Evolutionary conservation across 345 rosid species (phyloP).

Genomic region (Hibiscus trionum): DNA sequence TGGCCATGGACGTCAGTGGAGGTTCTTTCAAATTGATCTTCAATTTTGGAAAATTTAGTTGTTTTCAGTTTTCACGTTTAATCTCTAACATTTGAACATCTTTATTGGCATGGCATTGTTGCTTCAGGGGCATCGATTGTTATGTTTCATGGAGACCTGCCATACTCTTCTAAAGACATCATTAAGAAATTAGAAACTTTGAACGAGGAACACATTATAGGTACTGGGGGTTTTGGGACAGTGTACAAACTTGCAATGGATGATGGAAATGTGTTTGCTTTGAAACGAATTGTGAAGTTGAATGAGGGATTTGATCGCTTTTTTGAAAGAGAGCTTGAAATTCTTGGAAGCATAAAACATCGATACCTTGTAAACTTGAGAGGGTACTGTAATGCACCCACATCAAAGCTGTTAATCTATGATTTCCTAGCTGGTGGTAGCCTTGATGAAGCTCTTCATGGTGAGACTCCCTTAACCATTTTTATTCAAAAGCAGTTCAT

Average conservation of each 20-base stretch:
- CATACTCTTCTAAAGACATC: conserved; percentile 92
- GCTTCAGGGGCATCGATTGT: conserved; percentile 86
- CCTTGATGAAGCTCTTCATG: conserved; percentile 96
- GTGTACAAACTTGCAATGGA: conserved; percentile 96
- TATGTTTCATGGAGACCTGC: conserved; percentile 98
- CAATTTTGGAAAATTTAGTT: conserved; percentile 10
- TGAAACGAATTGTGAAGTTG: conserved; percentile 77
- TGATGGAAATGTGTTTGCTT: conserved; percentile 86
- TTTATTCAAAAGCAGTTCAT: neutral
- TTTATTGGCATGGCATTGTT: conserved; percentile 11
- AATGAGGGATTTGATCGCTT: conserved; percentile 92
- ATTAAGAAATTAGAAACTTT: conserved; percentile 80
- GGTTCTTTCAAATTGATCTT: conserved; percentile 32
- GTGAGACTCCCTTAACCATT: conserved; percentile 29
- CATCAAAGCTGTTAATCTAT: conserved; percentile 79
- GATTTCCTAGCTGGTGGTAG: conserved; percentile 94
- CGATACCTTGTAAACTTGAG: conserved; percentile 90
- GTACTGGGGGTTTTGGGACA: conserved; percentile 92
- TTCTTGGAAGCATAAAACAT: conserved; percentile 97
- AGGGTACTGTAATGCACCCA: conserved; percentile 94
- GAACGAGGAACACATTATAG: conserved; percentile 82
- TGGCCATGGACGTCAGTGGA: conserved; percentile 84
- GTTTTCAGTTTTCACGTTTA: conserved; percentile 4
- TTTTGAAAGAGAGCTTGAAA: conserved; percentile 95
- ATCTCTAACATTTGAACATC: conserved; percentile 6